phyloP scores from a whole-genome alignment of 306 rosid species.

The Trifolium subterraneum region DNA sequence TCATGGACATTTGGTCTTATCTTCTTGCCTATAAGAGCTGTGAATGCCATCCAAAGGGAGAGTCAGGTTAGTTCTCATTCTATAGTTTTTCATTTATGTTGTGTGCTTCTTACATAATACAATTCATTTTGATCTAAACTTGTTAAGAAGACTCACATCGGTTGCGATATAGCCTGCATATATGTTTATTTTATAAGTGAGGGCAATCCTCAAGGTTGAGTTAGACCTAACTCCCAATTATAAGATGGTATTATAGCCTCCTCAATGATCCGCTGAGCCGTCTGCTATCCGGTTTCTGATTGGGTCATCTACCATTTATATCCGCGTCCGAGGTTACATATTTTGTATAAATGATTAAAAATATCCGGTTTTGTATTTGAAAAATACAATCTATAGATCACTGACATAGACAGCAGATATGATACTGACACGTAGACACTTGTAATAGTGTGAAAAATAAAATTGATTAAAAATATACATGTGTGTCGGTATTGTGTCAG shows the following conservation, averaged over 20 bases:
- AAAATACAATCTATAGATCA: not conserved
- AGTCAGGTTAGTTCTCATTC: conserved; percentile 60
- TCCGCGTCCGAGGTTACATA: not conserved
- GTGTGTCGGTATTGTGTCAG: not conserved
- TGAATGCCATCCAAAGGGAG: conserved; percentile 65
- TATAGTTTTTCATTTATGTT: conserved; percentile 6
- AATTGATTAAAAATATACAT: not conserved
- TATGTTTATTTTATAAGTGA: too few species aligned
- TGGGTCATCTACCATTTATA: too few species aligned
- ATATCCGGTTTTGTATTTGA: not conserved
- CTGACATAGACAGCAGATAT: not conserved
- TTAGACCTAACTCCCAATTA: too few species aligned
- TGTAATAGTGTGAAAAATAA: not conserved
- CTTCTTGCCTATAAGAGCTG: conserved; percentile 63
- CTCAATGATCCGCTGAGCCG: too few species aligned
- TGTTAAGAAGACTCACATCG: too few species aligned
- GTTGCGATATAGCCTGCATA: too few species aligned
- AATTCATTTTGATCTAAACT: not conserved
- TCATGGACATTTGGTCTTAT: conserved; percentile 63
- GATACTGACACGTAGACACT: not conserved
- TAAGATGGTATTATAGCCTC: too few species aligned
- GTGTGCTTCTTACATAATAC: conserved; percentile 9
- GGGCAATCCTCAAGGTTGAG: too few species aligned
- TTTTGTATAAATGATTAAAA: too few species aligned
- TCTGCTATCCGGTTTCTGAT: too few species aligned